A percentile compares a stretch with the other conserved stretches of the same genome.
These are phyloP conservation scores for Pelargonium cotyledonis DNA, from an alignment of 441 rosid species.

Conservation along the genomic window DNA sequence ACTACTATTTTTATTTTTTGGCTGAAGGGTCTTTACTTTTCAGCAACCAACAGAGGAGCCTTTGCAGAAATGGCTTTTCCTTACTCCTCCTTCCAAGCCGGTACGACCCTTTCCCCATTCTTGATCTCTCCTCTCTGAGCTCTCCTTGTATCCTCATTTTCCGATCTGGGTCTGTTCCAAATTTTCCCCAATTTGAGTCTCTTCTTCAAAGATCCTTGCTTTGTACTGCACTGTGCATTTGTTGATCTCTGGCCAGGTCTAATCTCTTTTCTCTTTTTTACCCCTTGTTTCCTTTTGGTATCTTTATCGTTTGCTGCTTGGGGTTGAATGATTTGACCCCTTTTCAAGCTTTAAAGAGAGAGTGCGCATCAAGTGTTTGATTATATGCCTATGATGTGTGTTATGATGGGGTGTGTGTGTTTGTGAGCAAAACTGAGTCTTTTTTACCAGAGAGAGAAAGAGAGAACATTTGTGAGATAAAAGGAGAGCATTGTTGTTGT, in stretches of 20 bases:
- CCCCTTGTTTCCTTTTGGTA: constrained; percentile 17
- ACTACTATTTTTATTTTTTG: too few species aligned
- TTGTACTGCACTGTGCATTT: constrained; percentile 7
- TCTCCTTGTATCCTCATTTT: constrained; percentile 24
- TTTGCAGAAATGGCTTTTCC: constrained; percentile 33
- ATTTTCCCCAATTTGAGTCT: constrained; percentile 30
- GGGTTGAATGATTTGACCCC: constrained; percentile 19
- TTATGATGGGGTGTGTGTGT: constrained; percentile 31
- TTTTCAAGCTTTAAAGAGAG: constrained; percentile 47
- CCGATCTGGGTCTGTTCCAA: constrained; percentile 29
- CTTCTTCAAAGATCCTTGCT: constrained; percentile 12
- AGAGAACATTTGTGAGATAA: constrained; percentile 29
- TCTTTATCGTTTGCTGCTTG: constrained; percentile 20
- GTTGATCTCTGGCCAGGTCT: constrained; percentile 25
- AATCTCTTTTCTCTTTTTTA: too few species aligned
- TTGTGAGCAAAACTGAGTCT: constrained; percentile 40
- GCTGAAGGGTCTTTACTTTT: constrained; percentile 16
- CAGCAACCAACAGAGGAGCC: constrained; percentile 29
- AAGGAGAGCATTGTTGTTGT: constrained; percentile 27
- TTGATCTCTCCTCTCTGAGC: too few species aligned
- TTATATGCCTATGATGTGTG: too few species aligned
- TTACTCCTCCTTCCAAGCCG: constrained; percentile 25
- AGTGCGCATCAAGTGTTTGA: constrained; percentile 39
- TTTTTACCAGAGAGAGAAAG: constrained; percentile 57
- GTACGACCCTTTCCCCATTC: too few species aligned